phyloP scores from a whole-genome alignment of 2,329 filamentous ascomycete species.

The Aspergillus sp. region DNA sequence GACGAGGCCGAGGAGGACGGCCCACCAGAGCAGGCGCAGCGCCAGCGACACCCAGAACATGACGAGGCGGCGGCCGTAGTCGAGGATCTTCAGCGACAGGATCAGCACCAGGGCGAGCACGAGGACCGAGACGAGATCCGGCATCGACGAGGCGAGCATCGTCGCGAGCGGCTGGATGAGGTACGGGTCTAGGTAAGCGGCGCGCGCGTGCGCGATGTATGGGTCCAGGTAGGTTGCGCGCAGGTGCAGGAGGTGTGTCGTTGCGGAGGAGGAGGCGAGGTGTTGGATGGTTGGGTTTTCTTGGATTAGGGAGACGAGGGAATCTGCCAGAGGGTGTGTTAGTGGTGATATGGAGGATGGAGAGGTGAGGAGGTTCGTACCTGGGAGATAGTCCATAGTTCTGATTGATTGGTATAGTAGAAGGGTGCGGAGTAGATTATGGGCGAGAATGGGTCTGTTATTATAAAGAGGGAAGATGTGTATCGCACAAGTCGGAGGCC shows the following conservation, averaged over 20 bases:
- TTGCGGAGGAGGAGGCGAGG: conserved; percentile 13
- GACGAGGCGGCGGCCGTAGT: conserved; percentile 69
- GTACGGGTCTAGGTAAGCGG: conserved; percentile 50
- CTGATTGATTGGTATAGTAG: too few relatives aligned
- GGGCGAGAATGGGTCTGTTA: too few relatives aligned
- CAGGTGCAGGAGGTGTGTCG: conserved; percentile 12
- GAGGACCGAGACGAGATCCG: conserved; percentile 37
- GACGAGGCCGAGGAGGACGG: conserved; percentile 52
- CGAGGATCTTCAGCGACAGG: conserved; percentile 62
- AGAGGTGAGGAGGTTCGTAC: background rate
- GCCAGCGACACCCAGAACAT: conserved; percentile 74
- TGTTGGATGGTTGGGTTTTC: conserved; percentile 16
- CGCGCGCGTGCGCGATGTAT: conserved; percentile 25
- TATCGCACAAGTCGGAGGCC: too few relatives aligned
- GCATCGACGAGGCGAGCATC: conserved; percentile 33
- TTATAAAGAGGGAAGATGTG: too few relatives aligned
- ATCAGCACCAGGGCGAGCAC: conserved; percentile 62
- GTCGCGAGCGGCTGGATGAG: conserved; percentile 41
- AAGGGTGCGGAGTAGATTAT: too few relatives aligned
- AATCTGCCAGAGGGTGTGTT: conserved; percentile 10
- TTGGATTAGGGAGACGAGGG: conserved; percentile 13
- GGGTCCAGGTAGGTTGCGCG: conserved; percentile 15
- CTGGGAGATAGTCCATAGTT: background rate
- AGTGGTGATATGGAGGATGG: background rate
- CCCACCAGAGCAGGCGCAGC: conserved; percentile 65